Conservation (phyloP, 2,329 filamentous ascomycete species). For the Rhytidhysteron rufulum region DNA sequence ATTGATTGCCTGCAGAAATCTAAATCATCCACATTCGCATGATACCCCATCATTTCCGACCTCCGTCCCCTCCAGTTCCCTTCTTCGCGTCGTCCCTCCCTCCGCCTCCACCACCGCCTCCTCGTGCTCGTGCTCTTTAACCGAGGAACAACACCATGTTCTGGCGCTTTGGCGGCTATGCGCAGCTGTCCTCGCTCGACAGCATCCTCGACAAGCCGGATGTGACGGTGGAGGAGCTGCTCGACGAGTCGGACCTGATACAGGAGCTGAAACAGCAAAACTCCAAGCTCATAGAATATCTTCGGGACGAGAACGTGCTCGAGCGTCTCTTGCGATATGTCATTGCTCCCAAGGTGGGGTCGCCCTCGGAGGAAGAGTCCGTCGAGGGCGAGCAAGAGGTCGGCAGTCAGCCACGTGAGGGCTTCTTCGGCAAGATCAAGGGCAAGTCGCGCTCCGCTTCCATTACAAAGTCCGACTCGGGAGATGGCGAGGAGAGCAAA, state of each 20-base stretch:
- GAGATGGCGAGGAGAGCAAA: slow-evolving; percentile 60
- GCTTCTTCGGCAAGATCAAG: slow-evolving; percentile 46
- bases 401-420: slow-evolving; percentile 26
- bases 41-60: slow-evolving; percentile 12
- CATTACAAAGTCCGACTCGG: slow-evolving; percentile 37
- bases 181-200: slow-evolving; percentile 94
- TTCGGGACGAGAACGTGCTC: slow-evolving; percentile 82
- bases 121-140: no score
- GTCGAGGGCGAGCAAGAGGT: slow-evolving; percentile 44
- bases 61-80: slow-evolving; percentile 17
- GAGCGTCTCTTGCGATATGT: slow-evolving; percentile 88
- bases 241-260: slow-evolving; percentile 93
- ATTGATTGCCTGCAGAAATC: no score
- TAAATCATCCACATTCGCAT: no score
- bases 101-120: no score
- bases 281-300: slow-evolving; percentile 92
- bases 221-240: slow-evolving; percentile 89
- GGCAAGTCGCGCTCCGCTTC: slow-evolving; percentile 42
- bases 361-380: slow-evolving; percentile 28
- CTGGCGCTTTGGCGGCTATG: slow-evolving; percentile 98
- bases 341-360: slow-evolving; percentile 63
- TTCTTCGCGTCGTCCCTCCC: slow-evolving; percentile 16
- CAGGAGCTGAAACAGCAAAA: slow-evolving; percentile 99
- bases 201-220: slow-evolving; percentile 93
- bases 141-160: slow-evolving; percentile 70